Evolutionary conservation across 257 asterid genomes (phyloP), one percentile per base, ranked within the genome.

Genomic region (Coffea eugenioides): DNA sequence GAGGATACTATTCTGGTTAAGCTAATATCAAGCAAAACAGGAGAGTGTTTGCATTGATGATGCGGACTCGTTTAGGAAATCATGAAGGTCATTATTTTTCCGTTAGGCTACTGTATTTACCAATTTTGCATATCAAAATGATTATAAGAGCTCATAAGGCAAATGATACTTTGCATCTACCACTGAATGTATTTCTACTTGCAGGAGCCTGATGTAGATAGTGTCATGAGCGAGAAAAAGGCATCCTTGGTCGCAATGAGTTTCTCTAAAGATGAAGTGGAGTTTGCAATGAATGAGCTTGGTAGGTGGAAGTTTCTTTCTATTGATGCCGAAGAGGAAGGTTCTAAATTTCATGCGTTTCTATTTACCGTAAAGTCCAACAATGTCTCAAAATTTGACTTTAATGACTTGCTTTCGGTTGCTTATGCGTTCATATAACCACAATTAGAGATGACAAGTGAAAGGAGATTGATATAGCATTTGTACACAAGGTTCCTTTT

Each of bases 271-370:
- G 89, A 83, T 81, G 99, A 94, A 85, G 93, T 92, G 79, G 84
- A 86, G 74, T 90, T 86, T 87, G 97, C 98, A 66, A 80, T 96
- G 84, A 87, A 85, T 81, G 94, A 86, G 88, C 94, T 91, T 88
- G 99, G 99, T 96, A 85, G 14, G 97, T 88, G 73, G 83, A 79
- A 82, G 41, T 41, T 49, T 74, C 77, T 46, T 1, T 54, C 20
- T 21, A 9, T 51, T 52, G 16, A 57, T 79, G n/a, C 27, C 66
- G 31, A 25, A 70, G 43, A 61, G 54, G 21, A 31, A 21, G 82
- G 15, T 45, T 52, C 43, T 43, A 10, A 54, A 31, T 43, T 39
- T 77, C 66, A 57, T 75, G 73, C n/a, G 9, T 56, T 14, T 75
- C 69, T 31, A 31, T 59, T 56, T 74, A 43, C 45, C 31, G 61